Evolutionary conservation across 768 basidiomycete species (phyloP), one percentile per base, ranked within the genome.

Genomic region (Mycena crocata): DNA sequence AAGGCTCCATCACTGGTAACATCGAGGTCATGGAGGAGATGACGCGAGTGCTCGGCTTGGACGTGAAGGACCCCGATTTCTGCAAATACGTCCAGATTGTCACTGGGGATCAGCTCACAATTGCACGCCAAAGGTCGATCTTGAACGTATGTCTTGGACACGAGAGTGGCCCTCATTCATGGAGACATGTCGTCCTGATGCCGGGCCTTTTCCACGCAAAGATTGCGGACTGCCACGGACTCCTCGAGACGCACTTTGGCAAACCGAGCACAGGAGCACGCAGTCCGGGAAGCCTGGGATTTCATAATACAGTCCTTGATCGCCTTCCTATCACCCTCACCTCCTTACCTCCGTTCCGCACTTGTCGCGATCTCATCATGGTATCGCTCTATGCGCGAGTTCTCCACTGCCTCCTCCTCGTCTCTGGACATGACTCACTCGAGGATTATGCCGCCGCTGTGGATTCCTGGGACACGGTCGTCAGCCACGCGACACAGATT

Each of bases 321-420:
- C 72, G 73, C 15, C 73, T 75, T 23, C 75, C 76, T 2, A 75
- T 79, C 40, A 62, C 73, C 0, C 45, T 74, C 4, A 67, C 72
- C 28, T 76, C 74, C 0, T 66, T 78, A 17, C 76, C 73, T 0
- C 72, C 77, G 19, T 76, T 75, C 62, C 74, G 73, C 26, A 74
- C 72, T 4, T 74, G 72, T 32, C 72, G 76, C 3, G 77, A 78
- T 52, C 68, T 78, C 5, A 72, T 75, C 54, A 74, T 76, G 51
- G 70, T 74, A 23, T 77, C 76, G 0, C 72, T 79, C 7, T 75
- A 74, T 55, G 72, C 74, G 0, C 72, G 77, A 21, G 60, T 77
- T 12, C 66, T 77, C 2, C 72, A 74, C 48, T 76, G 74, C 44
- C 66, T 79, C 0, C 67, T 67, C 7, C 62, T 74, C 8, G 73